Evolutionary conservation across 2,329 filamentous ascomycete genomes (phyloP).

Genomic region (Trichoderma cornu-damae): DNA sequence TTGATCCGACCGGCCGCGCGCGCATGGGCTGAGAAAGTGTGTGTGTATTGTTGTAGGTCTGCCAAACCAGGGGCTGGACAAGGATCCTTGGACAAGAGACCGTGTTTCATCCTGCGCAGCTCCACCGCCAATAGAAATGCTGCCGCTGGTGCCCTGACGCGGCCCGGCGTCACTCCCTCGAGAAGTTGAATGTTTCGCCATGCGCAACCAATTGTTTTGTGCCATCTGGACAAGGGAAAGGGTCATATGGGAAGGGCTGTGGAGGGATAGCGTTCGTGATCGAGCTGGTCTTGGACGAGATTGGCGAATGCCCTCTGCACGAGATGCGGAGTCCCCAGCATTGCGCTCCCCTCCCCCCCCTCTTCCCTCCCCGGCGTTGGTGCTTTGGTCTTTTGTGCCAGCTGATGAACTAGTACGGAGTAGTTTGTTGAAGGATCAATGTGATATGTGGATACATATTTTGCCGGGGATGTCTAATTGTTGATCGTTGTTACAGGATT

Average conservation of each 20-base stretch:
- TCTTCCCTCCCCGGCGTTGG: too few relatives aligned
- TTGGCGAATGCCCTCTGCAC: not conserved
- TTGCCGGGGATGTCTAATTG: not conserved
- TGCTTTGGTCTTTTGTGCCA: not conserved
- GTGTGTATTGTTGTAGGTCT: not conserved
- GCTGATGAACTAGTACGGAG: not conserved
- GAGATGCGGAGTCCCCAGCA: not conserved
- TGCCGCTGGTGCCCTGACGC: not conserved
- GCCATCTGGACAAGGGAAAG: not conserved
- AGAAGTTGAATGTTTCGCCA: slow-evolving; percentile 7
- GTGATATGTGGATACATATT: not conserved
- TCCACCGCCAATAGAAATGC: slow-evolving; percentile 4
- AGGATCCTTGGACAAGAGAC: not conserved
- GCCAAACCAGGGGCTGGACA: slow-evolving; percentile 1
- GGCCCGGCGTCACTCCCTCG: slow-evolving; percentile 7
- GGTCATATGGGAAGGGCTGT: not conserved
- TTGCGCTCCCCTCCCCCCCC: too few relatives aligned
- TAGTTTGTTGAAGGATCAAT: not conserved
- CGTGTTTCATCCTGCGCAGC: slow-evolving; percentile 11
- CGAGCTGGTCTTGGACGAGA: not conserved
- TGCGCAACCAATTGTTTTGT: slow-evolving; percentile 10
- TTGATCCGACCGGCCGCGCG: not conserved
- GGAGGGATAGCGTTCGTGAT: not conserved
- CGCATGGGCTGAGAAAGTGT: not conserved
- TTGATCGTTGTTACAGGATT: not conserved